These are phyloP conservation scores for Candida verbasci DNA, from an alignment of 805 yeast genomes.

Conservation along the genomic window DNA sequence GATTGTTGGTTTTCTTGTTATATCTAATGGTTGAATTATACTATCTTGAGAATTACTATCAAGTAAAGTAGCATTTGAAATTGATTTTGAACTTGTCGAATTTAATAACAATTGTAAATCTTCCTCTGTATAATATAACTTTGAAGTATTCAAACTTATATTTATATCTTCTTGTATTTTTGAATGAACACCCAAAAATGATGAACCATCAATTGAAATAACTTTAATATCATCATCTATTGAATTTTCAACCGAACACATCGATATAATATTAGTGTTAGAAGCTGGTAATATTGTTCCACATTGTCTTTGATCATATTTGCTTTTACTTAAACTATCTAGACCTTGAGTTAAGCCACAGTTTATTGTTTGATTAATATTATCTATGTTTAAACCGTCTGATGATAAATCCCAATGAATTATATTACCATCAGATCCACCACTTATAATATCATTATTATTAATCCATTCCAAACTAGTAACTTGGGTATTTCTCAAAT, in stretches of 20 bases:
- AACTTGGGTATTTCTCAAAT: conserved; percentile 38
- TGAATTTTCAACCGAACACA: conserved; percentile 31
- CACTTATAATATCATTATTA: conserved; percentile 47
- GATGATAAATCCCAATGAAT: conserved; percentile 58
- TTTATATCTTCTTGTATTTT: conserved; percentile 30
- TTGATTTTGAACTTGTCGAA: background rate
- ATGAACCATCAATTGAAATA: conserved; percentile 49
- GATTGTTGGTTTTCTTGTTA: conserved; percentile 9
- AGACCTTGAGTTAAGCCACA: conserved; percentile 49
- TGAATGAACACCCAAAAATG: conserved; percentile 55
- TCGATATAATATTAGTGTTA: conserved; percentile 42
- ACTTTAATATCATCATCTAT: conserved; percentile 31
- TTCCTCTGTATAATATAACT: conserved; percentile 26
- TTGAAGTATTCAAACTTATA: conserved; percentile 16
- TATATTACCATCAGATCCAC: conserved; percentile 64
- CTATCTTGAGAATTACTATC: conserved; percentile 9
- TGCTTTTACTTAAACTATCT: conserved; percentile 32
- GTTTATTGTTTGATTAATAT: conserved; percentile 7
- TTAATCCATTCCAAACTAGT: conserved; percentile 60
- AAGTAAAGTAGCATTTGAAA: background rate
- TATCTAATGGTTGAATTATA: conserved; percentile 6
- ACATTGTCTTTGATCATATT: conserved; percentile 45
- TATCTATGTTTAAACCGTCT: conserved; percentile 5
- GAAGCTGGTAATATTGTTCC: conserved; percentile 64
- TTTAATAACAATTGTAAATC: conserved; percentile 20